Base-by-base conservation (phyloP, 306 rosid genomes). In the Cicer yamashitae region DNA sequence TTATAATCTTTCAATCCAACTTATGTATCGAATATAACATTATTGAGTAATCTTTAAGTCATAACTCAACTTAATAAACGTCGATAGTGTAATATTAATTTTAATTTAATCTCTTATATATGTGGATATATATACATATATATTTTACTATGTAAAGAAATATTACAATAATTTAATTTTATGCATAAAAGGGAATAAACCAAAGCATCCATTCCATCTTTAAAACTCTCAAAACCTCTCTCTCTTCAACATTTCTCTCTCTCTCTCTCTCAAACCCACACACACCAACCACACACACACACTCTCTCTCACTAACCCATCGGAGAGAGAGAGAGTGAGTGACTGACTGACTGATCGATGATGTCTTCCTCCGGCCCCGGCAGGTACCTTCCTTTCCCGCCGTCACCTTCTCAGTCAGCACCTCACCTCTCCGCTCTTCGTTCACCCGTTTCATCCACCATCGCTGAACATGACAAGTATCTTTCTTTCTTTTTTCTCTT, bases 341-440 rank as follows among this genome's bases (percentile, higher is more conserved):
- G 61, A 68, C 3, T 22, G 81, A 38, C 40, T 30, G 66, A 60
- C 18, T 30, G 66, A 70, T 44, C 39, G 70, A 79, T 73, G 79
- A 74, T 87, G 91, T 70, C 90, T 14, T 86, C 96, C 37, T 82
- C 93, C 63, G 85, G 91, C 46, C 57, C 64, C 78, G 79, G 82
- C 14, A 89, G 97, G 84, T 92, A 85, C 87, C 89, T 94, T 97
- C 82, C 92, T 0, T 94, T 87, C 87, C 94, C 98, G 18, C 99
- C 96, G 9, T 94, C 96, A 5, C 99, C 86, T 0, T 90, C 96
- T 7, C 96, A 0, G 90, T 76, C 84, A 39, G 30, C 70, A 73
- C 78, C 96, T 46, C 96, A 88, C 65, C 86, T 87, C 66, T 85
- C 96, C 59, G 82, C 83, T 17, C 96, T 90, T 3, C 98, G 97